Base-by-base conservation (phyloP, 2,329 filamentous ascomycete genomes). In the Apiospora aurea region DNA sequence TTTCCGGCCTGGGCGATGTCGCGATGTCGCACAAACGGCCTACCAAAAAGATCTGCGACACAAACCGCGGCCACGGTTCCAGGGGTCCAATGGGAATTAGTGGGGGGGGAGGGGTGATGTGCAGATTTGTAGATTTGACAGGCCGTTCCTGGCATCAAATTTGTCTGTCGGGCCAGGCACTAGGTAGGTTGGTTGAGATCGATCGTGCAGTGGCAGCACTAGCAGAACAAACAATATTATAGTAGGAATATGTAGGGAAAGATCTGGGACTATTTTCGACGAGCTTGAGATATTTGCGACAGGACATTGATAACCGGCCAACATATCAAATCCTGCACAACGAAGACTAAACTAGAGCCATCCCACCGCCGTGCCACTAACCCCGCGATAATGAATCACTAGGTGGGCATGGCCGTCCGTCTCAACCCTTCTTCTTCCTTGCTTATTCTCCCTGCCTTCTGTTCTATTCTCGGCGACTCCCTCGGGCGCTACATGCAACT, bases 311-410 rank as follows among this genome's bases (percentile, higher is more conserved):
- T 47, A 29, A 53, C 16, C 16, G 7, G 26, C 3, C 6, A 18
- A 34, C 8, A 4, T 21, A 4, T 21, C 26, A 21, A 61, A 34
- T 61, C 29, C 16, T 21, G 53, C 46, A 49, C 21, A 49, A n/a
- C 13, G 21, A 10, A 11, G 21, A 16, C 53, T 34, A 38, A 38
- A 38, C 29, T 34, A 21, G 26, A n/a, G 16, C 46, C 18, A 21
- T 47, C 46, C 18, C 7, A 29, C 29, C 53, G 29, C 24, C 26
- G n/a, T 38, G 34, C 34, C 34, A 61, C 53, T 34, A 61, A 61
- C 53, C 53, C 53, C 53, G 53, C 53, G 53, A 38, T 61, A 61
- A 61, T 61, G 53, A 61, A 61, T 61, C 53, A 61, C 53, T 38
- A 61, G 2, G 29, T 16, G 49, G 49, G 24, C 49, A 16, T 53